Base-by-base conservation (phyloP, 345 rosid species). In the Abelmoschus esculentus region DNA sequence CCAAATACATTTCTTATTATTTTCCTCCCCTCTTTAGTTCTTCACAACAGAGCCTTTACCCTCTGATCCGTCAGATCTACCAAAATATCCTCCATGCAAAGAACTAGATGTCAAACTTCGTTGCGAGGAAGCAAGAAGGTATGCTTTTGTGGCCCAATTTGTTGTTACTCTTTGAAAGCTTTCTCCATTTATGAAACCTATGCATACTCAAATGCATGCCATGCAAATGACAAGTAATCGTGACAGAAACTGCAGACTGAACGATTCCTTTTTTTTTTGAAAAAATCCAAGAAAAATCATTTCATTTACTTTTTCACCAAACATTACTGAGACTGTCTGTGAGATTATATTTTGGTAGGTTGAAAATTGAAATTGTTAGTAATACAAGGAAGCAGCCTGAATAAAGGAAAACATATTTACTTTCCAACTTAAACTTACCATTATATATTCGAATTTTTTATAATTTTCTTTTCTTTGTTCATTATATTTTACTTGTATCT, bases 21-120 rank as follows among this genome's bases (percentile, higher is more conserved):
- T 42, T 40, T 40, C 9, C 46, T 26, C 18, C 70, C 29, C 44
- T 65, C 73, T 77, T 31, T 77, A 91, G 93, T 86, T 91, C 75
- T 89, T 89, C 55, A 82, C 75, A 17, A 78, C 78, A 10, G 82
- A 85, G 65, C 96, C 96, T 56, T 78, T 83, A 55, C 87, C 93
- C 44, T 83, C 88, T 78, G 84, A 85, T 70, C 86, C 86, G 72
- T 83, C 91, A 61, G 77, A 70, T 70, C 57, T 91, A 66, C 97
- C 96, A 34, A 91, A 86, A 69, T 85, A 85, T 77, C 86, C 86
- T 2, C 96, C 97, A 36, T 86, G 91, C 81, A 91, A 91, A 79
- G 96, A 91, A 76, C 81, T 91, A 5, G 96, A 89, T 71, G 85
- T 86, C 75, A 91, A 84, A 72, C 73, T 78, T 61, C 86, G 86